These are phyloP conservation scores for Phaeodactylum tricornutum DNA, from an alignment of 108 stramenopile genomes.

Conservation along the genomic window DNA sequence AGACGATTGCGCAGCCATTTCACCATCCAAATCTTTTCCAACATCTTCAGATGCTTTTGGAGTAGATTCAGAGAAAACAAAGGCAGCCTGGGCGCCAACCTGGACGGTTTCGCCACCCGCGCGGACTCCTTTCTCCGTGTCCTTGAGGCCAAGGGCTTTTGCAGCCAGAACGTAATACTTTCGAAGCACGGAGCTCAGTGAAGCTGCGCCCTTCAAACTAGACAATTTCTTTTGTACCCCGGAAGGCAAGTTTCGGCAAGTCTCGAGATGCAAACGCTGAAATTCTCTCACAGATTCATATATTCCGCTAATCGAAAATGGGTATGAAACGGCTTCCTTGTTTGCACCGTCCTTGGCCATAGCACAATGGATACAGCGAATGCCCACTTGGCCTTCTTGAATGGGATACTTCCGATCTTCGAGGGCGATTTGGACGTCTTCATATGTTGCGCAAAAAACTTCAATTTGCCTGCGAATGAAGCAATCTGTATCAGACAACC, in stretches of 20 bases:
- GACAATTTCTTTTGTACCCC: conserved; percentile 31
- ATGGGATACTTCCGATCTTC: conserved; percentile 63
- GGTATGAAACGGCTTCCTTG: conserved; percentile 55
- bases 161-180: conserved; percentile 75
- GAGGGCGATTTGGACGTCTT: conserved; percentile 46
- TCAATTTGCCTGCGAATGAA: conserved; percentile 71
- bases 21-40: too few species aligned
- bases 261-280: conserved; percentile 66
- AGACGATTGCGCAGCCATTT: too few species aligned
- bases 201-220: conserved; percentile 47
- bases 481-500: conserved; percentile 74
- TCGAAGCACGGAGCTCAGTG: conserved; percentile 66
- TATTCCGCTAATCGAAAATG: conserved; percentile 66
- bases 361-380: conserved; percentile 75
- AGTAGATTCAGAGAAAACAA: conserved; percentile 23
- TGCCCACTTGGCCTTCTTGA: conserved; percentile 63
- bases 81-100: conserved; percentile 24
- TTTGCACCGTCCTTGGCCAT: conserved; percentile 22
- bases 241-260: conserved; percentile 44
- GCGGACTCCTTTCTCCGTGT: conserved; percentile 57
- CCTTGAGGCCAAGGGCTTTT: conserved; percentile 61
- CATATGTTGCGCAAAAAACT: conserved; percentile 57
- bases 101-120: conserved; percentile 42
- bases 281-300: conserved; percentile 79
- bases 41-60: too few species aligned